Evolutionary conservation across 495 filamentous ascomycete genomes (phyloP).

Genomic region (Podospora fimiseda): DNA sequence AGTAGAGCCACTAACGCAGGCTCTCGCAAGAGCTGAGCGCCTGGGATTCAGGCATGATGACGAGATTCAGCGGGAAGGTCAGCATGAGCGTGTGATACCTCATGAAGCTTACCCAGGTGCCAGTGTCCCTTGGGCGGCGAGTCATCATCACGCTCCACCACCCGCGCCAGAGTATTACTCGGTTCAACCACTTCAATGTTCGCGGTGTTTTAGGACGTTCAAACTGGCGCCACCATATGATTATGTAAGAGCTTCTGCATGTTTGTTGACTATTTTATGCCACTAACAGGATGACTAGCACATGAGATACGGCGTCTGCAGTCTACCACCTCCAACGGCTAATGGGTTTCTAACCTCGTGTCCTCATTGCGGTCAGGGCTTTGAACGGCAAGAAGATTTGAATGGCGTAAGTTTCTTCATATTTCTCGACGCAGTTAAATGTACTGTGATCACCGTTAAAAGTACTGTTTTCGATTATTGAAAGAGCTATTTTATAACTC

Average conservation of each 20-base stretch:
- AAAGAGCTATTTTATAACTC: too few relatives aligned
- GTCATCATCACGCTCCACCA: conserved; percentile 6
- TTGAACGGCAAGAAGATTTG: conserved; percentile 25
- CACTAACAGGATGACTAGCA: too few relatives aligned
- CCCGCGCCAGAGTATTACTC: conserved; percentile 1
- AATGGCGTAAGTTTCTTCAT: conserved; percentile 32
- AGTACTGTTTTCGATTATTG: too few relatives aligned
- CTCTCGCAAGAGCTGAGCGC: conserved; percentile 43
- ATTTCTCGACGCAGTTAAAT: too few relatives aligned
- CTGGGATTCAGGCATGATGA: conserved; percentile 43
- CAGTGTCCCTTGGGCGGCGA: conserved; percentile 3
- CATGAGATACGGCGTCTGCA: conserved; percentile 32
- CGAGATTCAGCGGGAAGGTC: conserved; percentile 30
- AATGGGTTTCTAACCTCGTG: conserved; percentile 31
- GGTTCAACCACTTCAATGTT: conserved; percentile 26
- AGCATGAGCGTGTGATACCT: conserved; percentile 27
- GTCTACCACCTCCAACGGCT: conserved; percentile 19
- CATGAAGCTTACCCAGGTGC: conserved; percentile 23
- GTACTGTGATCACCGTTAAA: too few relatives aligned
- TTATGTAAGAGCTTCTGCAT: conserved; percentile 30
- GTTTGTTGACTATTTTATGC: too few relatives aligned
- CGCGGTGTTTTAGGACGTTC: conserved; percentile 37
- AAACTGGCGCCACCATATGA: conserved; percentile 25
- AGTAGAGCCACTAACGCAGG: conserved; percentile 41
- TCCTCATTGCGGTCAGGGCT: conserved; percentile 35